Evolutionary conservation across 169 alveolate species (phyloP).

Genomic region (Babesia sp.): DNA sequence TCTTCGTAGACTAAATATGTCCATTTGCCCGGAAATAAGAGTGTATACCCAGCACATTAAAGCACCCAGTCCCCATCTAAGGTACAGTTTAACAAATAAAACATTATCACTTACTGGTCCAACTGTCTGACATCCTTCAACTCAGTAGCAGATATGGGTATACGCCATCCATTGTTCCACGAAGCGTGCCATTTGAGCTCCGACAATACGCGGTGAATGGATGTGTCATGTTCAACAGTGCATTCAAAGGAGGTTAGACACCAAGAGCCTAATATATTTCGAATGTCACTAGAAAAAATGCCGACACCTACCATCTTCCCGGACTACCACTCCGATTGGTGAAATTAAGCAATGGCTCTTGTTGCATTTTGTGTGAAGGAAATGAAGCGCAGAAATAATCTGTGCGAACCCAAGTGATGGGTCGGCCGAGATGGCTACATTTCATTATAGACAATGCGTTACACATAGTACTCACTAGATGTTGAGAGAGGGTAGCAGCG

Average conservation of each 20-base stretch:
- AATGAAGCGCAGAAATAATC: conserved; percentile 64
- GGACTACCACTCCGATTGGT: conserved; percentile 66
- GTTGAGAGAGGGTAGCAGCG: conserved; percentile 68
- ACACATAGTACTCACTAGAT: conserved; percentile 44
- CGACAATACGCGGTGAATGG: conserved; percentile 26
- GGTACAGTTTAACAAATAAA: not conserved
- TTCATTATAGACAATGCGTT: conserved; percentile 9
- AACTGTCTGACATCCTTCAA: conserved; percentile 20
- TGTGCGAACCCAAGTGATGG: conserved; percentile 67
- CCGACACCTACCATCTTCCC: conserved; percentile 62
- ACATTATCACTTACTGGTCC: conserved; percentile 43
- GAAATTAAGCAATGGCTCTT: conserved; percentile 59
- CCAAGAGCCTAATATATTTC: conserved; percentile 53
- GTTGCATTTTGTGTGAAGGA: conserved; percentile 66
- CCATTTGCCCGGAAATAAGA: conserved; percentile 39
- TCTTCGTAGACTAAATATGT: conserved; percentile 14
- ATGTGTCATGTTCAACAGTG: conserved; percentile 30
- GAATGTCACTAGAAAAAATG: not conserved
- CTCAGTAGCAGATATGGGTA: conserved; percentile 8
- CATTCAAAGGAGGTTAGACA: conserved; percentile 53
- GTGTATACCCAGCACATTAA: conserved; percentile 65
- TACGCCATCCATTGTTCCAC: conserved; percentile 56
- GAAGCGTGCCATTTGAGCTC: conserved; percentile 55
- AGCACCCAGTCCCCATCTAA: conserved; percentile 64
- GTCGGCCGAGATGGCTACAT: conserved; percentile 63